A percentile compares a stretch with the other conserved stretches of the same genome.
These are phyloP conservation scores for Chaetomium globosum DNA, from an alignment of 2,329 filamentous ascomycete genomes.

Conservation along the genomic window DNA sequence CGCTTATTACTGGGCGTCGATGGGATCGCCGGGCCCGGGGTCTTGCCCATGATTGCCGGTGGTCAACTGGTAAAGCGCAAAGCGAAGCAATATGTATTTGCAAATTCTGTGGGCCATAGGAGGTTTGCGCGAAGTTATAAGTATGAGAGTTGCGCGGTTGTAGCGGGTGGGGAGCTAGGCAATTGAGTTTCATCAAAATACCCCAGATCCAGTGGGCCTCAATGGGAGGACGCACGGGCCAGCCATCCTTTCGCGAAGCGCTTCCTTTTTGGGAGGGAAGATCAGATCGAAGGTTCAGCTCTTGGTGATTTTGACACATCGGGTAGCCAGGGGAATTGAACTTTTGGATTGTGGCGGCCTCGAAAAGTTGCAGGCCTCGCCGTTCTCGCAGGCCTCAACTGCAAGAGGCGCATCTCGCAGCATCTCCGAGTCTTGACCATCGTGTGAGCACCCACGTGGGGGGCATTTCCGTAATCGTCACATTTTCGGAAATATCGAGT, in stretches of 20 bases:
- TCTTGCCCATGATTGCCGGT: not conserved
- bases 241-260: not conserved
- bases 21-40: constrained; percentile 14
- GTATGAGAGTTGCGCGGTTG: not conserved
- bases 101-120: not conserved
- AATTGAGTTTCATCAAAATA: constrained; percentile 8
- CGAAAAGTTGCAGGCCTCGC: not conserved
- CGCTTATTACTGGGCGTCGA: constrained; percentile 29
- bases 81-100: constrained; percentile 3
- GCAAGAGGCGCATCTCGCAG: not conserved
- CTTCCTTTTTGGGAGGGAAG: not conserved
- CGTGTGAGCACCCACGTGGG: not conserved
- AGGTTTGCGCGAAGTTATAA: constrained; percentile 4
- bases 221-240: not conserved
- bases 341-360: not conserved
- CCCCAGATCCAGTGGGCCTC: not conserved
- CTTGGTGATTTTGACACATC: not conserved
- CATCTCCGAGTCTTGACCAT: not conserved
- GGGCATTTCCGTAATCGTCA: not conserved
- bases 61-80: not conserved
- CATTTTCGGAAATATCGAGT: not conserved
- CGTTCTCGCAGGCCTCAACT: not conserved
- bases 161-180: constrained; percentile 14
- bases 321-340: not conserved
- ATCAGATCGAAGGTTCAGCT: not conserved